Evolutionary conservation across 1,284 basidiomycete species (phyloP), one percentile per base, ranked within the genome.

Genomic region (Ceratobasidium sp.): DNA sequence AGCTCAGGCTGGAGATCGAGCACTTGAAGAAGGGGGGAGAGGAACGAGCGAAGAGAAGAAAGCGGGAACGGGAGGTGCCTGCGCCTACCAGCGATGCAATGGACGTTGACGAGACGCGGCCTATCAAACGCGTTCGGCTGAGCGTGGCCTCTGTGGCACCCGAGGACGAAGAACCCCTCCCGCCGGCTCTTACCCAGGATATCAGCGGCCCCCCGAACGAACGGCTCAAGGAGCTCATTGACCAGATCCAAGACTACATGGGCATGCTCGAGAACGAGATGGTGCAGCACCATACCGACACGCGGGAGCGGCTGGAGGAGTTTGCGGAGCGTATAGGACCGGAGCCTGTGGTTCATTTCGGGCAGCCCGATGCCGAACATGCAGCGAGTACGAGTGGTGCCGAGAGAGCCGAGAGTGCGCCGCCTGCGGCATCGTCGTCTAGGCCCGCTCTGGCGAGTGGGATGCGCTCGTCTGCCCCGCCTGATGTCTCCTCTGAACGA

Each of bases 381-480:
- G 46, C 16, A 19, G 37, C 37, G 19, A 19, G 53, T 69, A n/a
- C 51, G 39, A 63, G 53, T 22, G 48, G 24, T 51, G 48, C 48
- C 24, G 48, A 4, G 19, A 51, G 62, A 65, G n/a, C 46, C 11
- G 68, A 49, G 43, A 71, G 68, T 29, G 68, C 56, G 14, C 68
- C 68, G 29, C 68, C 68, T 43, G 39, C 37, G 5, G 11, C 41
- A 29, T 61, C 68, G 22, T 43, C 68, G 22, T 43, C 39, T 13
- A 41, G 43, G 34, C 16, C 24, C 8, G 56, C 19, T 31, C 54
- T 37, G 11, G 53, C 37, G 11, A 22, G 37, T 22, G 68, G 68
- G 1, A n/a, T 19, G 27, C 68, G 68, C 13, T 71, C 56, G 56
- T 71, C 68, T 46, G 68, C 68, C 13, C 68, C 68, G n/a, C 68